These are phyloP conservation scores for Magnaporthiopsis rhizophila DNA, from an alignment of 2,329 filamentous ascomycete species.

Conservation along the genomic window DNA sequence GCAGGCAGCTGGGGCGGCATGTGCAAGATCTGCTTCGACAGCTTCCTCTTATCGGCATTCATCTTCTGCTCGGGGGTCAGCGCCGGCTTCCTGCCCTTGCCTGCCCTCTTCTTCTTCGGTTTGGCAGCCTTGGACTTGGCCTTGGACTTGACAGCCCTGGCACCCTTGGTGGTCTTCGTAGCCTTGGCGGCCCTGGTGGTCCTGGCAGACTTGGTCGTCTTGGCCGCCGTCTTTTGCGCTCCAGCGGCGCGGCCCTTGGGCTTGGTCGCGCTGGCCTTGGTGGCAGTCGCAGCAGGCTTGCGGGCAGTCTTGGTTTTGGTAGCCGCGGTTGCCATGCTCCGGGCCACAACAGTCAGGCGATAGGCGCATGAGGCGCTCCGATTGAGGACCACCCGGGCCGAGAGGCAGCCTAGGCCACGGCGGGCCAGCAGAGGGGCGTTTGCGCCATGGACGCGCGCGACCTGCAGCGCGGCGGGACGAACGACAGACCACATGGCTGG, in stretches of 20 bases:
- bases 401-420: conserved; percentile 11
- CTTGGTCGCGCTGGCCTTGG: conserved; percentile 17
- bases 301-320: not conserved
- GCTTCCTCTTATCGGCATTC: conserved; percentile 23
- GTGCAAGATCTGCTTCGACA: conserved; percentile 33
- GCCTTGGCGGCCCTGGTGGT: conserved; percentile 20
- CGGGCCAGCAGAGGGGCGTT: conserved; percentile 11
- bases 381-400: conserved; percentile 7
- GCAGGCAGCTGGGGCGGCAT: conserved; percentile 22
- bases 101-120: conserved; percentile 16
- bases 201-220: conserved; percentile 15
- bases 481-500: conserved; percentile 12
- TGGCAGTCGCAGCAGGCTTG: conserved; percentile 13
- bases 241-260: conserved; percentile 8
- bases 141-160: conserved; percentile 7
- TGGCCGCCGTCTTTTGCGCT: conserved; percentile 15
- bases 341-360: conserved; percentile 8
- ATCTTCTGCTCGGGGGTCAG: conserved; percentile 30
- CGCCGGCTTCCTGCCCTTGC: conserved; percentile 11
- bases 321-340: conserved; percentile 9
- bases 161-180: conserved; percentile 15
- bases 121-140: conserved; percentile 8
- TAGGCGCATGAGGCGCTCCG: conserved; percentile 7
- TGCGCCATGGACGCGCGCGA: conserved; percentile 5
- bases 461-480: conserved; percentile 8